phyloP scores from a whole-genome alignment of 2,329 filamentous ascomycete genomes.

The Fusarium sublunatum region DNA sequence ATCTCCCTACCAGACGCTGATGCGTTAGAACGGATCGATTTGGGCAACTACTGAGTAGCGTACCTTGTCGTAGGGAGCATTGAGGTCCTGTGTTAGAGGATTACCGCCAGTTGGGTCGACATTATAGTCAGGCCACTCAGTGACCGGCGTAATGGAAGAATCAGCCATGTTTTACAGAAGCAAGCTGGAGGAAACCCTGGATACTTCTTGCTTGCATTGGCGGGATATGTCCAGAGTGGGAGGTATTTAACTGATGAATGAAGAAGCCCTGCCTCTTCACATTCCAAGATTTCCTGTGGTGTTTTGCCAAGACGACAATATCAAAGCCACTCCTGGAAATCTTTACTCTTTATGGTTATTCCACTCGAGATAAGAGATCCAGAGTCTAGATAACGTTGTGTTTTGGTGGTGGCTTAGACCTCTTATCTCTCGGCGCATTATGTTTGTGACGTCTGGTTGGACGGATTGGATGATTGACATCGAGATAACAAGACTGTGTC shows the following conservation, averaged over 20 bases:
- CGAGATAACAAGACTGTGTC: slow-evolving; percentile 22
- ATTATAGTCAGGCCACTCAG: slow-evolving; percentile 58
- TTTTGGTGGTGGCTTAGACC: slow-evolving; percentile 11
- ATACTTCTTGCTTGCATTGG: not conserved
- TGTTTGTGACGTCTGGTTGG: slow-evolving; percentile 9
- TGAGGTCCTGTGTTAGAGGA: slow-evolving; percentile 57
- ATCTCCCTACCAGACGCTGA: slow-evolving; percentile 48
- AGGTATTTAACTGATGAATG: slow-evolving; percentile 11
- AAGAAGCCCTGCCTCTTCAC: not conserved
- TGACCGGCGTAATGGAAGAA: slow-evolving; percentile 39
- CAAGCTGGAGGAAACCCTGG: not conserved
- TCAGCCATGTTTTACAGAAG: slow-evolving; percentile 13
- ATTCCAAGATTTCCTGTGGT: slow-evolving; percentile 8
- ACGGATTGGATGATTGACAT: not conserved
- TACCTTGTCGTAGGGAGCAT: slow-evolving; percentile 58
- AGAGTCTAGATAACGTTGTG: slow-evolving; percentile 17
- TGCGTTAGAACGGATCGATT: not conserved
- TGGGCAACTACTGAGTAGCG: not conserved
- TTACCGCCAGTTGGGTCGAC: slow-evolving; percentile 56
- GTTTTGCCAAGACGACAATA: slow-evolving; percentile 23
- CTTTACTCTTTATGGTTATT: slow-evolving; percentile 25
- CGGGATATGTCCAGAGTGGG: not conserved
- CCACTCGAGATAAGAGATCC: slow-evolving; percentile 28
- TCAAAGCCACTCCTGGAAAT: not conserved
- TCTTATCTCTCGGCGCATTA: slow-evolving; percentile 23